Conservation (phyloP, 2,329 filamentous ascomycete species). For the Bipolaris bicolor region DNA sequence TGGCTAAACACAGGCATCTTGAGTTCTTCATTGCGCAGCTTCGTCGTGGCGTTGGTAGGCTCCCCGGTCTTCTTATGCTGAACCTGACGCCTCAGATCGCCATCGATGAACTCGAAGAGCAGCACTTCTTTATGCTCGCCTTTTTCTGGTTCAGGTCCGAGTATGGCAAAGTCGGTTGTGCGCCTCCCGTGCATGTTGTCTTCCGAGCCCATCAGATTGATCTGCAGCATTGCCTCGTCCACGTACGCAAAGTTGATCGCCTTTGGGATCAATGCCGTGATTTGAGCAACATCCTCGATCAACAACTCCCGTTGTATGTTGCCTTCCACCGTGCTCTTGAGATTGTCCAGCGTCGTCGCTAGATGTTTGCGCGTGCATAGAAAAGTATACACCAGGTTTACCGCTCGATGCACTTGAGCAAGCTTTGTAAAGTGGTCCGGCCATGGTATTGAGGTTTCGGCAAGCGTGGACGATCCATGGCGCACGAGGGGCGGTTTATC, state of each 20-base stretch:
- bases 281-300: slow-evolving; percentile 80
- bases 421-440: slow-evolving; percentile 75
- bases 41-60: slow-evolving; percentile 69
- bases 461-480: slow-evolving; percentile 55
- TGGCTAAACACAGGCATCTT: slow-evolving; percentile 94
- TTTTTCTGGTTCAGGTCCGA: slow-evolving; percentile 45
- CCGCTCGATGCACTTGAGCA: slow-evolving; percentile 76
- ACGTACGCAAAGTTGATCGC: slow-evolving; percentile 86
- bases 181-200: slow-evolving; percentile 66
- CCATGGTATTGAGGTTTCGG: slow-evolving; percentile 69
- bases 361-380: slow-evolving; percentile 92
- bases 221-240: slow-evolving; percentile 80
- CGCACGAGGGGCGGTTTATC: slow-evolving; percentile 50
- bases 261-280: slow-evolving; percentile 77
- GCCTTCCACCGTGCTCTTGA: slow-evolving; percentile 81
- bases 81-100: slow-evolving; percentile 83
- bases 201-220: slow-evolving; percentile 75
- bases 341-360: slow-evolving; percentile 87
- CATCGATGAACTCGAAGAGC: slow-evolving; percentile 91
- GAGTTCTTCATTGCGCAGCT: slow-evolving; percentile 76
- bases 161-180: slow-evolving; percentile 53
- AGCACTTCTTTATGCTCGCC: slow-evolving; percentile 70
- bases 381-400: slow-evolving; percentile 95
- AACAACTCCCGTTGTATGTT: slow-evolving; percentile 75
- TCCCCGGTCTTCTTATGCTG: slow-evolving; percentile 74